Percentiles rank a stretch among this genome's conserved stretches.
Evolutionary conservation across 2,329 filamentous ascomycete genomes (phyloP).

Genomic region (Sclerotinia subarctica): DNA sequence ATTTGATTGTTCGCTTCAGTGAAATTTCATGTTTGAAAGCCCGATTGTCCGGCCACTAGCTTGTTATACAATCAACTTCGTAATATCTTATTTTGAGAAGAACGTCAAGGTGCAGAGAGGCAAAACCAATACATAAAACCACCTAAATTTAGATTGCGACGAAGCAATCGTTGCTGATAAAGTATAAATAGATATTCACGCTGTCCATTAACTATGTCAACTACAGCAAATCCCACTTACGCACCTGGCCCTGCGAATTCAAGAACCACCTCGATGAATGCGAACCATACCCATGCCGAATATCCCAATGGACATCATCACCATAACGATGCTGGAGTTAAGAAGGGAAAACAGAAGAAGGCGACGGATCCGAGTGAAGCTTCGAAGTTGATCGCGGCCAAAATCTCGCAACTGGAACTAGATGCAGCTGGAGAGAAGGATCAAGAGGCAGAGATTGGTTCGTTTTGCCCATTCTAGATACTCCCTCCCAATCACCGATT

Average conservation of each 20-base stretch:
- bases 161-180: conserved; percentile 11
- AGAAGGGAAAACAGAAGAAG: conserved; percentile 85
- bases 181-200: conserved; percentile 20
- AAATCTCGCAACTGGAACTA: conserved; percentile 92
- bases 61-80: conserved; percentile 19
- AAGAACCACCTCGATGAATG: conserved; percentile 33
- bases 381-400: conserved; percentile 84
- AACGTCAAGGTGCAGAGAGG: conserved; percentile 20
- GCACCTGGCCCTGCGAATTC: conserved; percentile 39
- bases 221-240: conserved; percentile 40
- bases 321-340: conserved; percentile 51
- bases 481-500: conserved; percentile 8
- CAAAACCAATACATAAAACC: conserved; percentile 16
- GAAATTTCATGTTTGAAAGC: conserved; percentile 20
- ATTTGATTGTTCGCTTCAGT: conserved; percentile 19
- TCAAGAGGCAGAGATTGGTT: conserved; percentile 93
- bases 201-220: conserved; percentile 34
- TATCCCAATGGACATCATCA: conserved; percentile 41
- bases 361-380: conserved; percentile 81
- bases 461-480: conserved; percentile 40
- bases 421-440: conserved; percentile 93
- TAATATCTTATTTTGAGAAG: conserved; percentile 20
- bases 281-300: conserved; percentile 32
- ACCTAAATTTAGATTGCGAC: conserved; percentile 15
- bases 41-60: conserved; percentile 20